These are phyloP conservation scores for Trematosphaeria pertusa DNA, from an alignment of 2,329 filamentous ascomycete genomes.

Conservation along the genomic window DNA sequence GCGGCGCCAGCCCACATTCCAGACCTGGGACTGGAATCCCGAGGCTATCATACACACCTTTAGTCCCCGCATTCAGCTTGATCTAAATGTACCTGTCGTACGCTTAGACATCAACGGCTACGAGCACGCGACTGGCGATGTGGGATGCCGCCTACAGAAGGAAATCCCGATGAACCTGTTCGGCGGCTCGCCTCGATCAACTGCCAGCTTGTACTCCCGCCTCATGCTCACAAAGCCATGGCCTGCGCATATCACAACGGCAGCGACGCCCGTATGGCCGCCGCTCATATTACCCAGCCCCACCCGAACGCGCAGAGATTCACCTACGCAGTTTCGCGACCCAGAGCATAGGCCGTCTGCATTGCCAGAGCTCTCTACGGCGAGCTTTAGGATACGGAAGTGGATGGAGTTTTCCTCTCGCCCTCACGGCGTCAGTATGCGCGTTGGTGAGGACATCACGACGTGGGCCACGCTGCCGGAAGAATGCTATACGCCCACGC, in stretches of 20 bases:
- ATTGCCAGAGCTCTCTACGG: slow-evolving; percentile 69
- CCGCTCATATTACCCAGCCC: slow-evolving; percentile 71
- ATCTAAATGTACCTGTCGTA: slow-evolving; percentile 74
- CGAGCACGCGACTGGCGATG: slow-evolving; percentile 23
- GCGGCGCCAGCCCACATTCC: slow-evolving; percentile 60
- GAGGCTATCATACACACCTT: slow-evolving; percentile 76
- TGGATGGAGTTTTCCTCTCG: slow-evolving; percentile 72
- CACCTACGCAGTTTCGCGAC: slow-evolving; percentile 53
- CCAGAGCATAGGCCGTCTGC: slow-evolving; percentile 58
- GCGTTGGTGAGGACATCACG: slow-evolving; percentile 60
- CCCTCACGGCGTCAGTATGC: slow-evolving; percentile 41
- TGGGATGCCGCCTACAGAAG: slow-evolving; percentile 53
- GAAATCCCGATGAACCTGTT: slow-evolving; percentile 59
- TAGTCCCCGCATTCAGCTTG: slow-evolving; percentile 71
- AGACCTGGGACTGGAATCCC: slow-evolving; percentile 70
- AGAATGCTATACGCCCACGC: slow-evolving; percentile 78
- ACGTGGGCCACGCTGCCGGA: slow-evolving; percentile 78
- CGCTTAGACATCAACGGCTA: slow-evolving; percentile 47
- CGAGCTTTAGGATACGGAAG: slow-evolving; percentile 75
- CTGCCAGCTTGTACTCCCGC: slow-evolving; percentile 64
- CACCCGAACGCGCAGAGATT: slow-evolving; percentile 62
- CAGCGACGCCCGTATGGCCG: slow-evolving; percentile 69
- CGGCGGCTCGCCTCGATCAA: slow-evolving; percentile 20
- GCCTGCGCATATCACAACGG: slow-evolving; percentile 51
- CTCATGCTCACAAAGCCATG: slow-evolving; percentile 69